These are phyloP conservation scores for Dothideomycetes sp. DNA, from an alignment of 2,329 filamentous ascomycete species.

Conservation along the genomic window DNA sequence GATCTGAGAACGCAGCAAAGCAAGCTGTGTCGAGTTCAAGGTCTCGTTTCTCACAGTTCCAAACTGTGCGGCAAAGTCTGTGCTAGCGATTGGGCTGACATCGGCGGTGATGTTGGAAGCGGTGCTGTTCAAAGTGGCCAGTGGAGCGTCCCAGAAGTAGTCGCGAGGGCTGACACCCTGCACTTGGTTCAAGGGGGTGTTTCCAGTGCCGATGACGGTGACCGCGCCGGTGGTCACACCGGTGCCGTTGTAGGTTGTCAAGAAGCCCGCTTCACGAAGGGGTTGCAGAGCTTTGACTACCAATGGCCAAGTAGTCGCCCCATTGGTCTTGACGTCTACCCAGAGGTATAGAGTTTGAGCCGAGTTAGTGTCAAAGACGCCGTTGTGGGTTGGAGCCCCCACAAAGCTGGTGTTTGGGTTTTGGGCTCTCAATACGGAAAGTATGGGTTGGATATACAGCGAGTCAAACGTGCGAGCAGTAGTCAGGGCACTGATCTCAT, in stretches of 20 bases:
- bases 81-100: constrained; percentile 44
- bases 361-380: constrained; percentile 47
- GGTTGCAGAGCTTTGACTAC: constrained; percentile 47
- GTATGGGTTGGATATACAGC: constrained; percentile 50
- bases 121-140: constrained; percentile 31
- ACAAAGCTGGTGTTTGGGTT: constrained; percentile 45
- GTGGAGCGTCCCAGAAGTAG: constrained; percentile 51
- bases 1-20: constrained; percentile 42
- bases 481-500: constrained; percentile 42
- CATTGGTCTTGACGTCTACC: constrained; percentile 52
- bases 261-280: constrained; percentile 40
- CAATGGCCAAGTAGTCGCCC: constrained; percentile 42
- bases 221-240: constrained; percentile 37
- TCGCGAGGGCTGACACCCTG: constrained; percentile 34
- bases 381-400: constrained; percentile 38
- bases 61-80: constrained; percentile 35
- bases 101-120: constrained; percentile 34
- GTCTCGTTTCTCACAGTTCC: constrained; percentile 24
- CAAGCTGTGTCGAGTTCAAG: constrained; percentile 38
- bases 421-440: constrained; percentile 43
- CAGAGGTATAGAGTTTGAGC: constrained; percentile 50
- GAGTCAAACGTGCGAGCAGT: constrained; percentile 41
- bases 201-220: constrained; percentile 53
- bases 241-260: constrained; percentile 41
- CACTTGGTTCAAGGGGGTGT: constrained; percentile 40